Conservation (phyloP, 768 basidiomycete species). For the Mrakia frigida region DNA sequence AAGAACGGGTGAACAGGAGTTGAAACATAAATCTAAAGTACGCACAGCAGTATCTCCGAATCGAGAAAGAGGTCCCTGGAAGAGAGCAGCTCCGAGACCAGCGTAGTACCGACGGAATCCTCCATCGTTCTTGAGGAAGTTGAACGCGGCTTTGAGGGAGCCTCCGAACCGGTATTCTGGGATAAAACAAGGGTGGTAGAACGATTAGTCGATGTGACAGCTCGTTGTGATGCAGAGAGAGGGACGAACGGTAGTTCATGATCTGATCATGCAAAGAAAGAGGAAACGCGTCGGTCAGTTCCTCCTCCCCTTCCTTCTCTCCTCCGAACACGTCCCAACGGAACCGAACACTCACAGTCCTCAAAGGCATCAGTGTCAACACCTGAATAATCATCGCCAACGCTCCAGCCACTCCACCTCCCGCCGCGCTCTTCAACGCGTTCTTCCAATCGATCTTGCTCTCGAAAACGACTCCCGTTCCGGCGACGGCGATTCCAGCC, state of each 20-base stretch:
- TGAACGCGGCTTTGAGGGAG: constrained; percentile 58
- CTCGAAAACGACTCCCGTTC: constrained; percentile 29
- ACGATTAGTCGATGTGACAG: neutral
- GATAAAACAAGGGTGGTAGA: neutral
- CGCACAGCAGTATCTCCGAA: constrained; percentile 80
- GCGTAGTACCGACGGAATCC: constrained; percentile 81
- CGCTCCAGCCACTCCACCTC: constrained; percentile 85
- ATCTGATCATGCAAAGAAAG: constrained; percentile 42
- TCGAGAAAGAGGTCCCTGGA: constrained; percentile 50
- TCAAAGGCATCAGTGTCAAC: constrained; percentile 82
- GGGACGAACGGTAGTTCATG: constrained; percentile 92
- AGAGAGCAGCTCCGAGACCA: constrained; percentile 74
- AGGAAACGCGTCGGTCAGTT: neutral
- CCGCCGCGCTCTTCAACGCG: constrained; percentile 74
- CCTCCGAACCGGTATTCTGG: constrained; percentile 58
- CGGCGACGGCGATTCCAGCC: constrained; percentile 21
- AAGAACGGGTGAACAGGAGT: neutral
- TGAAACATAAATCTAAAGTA: neutral
- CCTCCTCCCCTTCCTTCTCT: neutral
- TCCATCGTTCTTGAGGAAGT: constrained; percentile 68
- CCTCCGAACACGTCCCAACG: too few relatives aligned
- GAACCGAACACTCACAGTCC: constrained; percentile 39
- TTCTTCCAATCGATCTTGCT: constrained; percentile 70
- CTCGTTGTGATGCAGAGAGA: constrained; percentile 24
- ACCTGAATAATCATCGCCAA: constrained; percentile 93